Evolutionary conservation across 768 basidiomycete genomes (phyloP).

Genomic region (Calvatia gigantea): DNA sequence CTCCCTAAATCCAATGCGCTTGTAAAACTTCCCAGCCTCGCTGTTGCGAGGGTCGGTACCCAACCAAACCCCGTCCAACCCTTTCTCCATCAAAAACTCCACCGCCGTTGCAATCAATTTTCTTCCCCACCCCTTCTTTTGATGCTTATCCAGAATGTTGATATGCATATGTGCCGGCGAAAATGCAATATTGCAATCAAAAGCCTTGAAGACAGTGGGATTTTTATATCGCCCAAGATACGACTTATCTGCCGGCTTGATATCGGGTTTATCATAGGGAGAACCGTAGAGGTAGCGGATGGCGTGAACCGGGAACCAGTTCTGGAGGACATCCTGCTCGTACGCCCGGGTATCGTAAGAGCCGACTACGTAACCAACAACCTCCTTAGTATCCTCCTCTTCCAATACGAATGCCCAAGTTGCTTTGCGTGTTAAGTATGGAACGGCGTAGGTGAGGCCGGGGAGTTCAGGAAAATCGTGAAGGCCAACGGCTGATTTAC

Average conservation of each 20-base stretch:
- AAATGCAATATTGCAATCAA: slow-evolving; percentile 55
- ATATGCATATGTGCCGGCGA: slow-evolving; percentile 78
- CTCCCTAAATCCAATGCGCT: slow-evolving; percentile 53
- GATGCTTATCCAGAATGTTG: slow-evolving; percentile 63
- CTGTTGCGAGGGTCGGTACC: slow-evolving; percentile 64
- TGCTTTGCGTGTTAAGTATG: slow-evolving; percentile 65
- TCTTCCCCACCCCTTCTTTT: slow-evolving; percentile 69
- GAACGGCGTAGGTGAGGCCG: slow-evolving; percentile 71
- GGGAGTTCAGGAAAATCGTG: slow-evolving; percentile 64
- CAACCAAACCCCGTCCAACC: slow-evolving; percentile 58
- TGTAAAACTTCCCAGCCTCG: slow-evolving; percentile 59
- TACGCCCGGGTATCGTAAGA: slow-evolving; percentile 64
- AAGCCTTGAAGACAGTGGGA: slow-evolving; percentile 36
- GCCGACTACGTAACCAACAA: slow-evolving; percentile 73
- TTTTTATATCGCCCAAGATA: slow-evolving; percentile 31
- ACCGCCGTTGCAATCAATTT: slow-evolving; percentile 55
- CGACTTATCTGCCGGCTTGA: slow-evolving; percentile 39
- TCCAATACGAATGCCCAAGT: slow-evolving; percentile 77
- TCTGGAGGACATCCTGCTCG: slow-evolving; percentile 47
- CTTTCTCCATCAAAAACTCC: slow-evolving; percentile 46
- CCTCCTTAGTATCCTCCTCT: slow-evolving; percentile 39
- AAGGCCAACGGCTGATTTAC: slow-evolving; percentile 56
- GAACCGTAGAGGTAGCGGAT: slow-evolving; percentile 42
- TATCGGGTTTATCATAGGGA: slow-evolving; percentile 16
- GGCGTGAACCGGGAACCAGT: slow-evolving; percentile 67